A percentile compares a stretch with the other conserved stretches of the same genome.
Evolutionary conservation across 192 early-diverging fungal species (phyloP).

Genomic region (Jimgerdemannia flammicorona): DNA sequence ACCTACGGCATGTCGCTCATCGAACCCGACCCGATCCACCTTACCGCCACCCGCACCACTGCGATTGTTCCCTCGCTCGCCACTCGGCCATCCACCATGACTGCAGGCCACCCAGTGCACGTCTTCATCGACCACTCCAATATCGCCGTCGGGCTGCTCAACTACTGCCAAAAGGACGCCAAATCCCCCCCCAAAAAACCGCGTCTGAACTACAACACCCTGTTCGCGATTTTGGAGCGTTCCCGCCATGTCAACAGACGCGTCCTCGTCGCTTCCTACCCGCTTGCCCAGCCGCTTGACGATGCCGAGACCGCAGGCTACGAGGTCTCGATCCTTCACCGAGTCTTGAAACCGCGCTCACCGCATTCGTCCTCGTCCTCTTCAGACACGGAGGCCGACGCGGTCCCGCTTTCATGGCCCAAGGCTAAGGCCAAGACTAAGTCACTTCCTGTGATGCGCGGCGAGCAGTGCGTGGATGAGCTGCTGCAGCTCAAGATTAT

Average conservation of each 20-base stretch:
- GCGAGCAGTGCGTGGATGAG: slow-evolving; percentile 46
- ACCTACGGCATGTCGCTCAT: neutral
- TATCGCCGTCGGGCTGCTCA: slow-evolving; percentile 36
- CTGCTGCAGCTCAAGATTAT: slow-evolving; percentile 45
- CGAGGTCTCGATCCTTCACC: slow-evolving; percentile 30
- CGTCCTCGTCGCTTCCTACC: slow-evolving; percentile 39
- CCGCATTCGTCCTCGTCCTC: slow-evolving; percentile 11
- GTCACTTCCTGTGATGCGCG: neutral
- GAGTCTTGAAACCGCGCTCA: slow-evolving; percentile 20
- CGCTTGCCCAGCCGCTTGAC: slow-evolving; percentile 35
- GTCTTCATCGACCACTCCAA: slow-evolving; percentile 49
- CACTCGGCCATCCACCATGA: neutral
- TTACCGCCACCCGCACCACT: neutral
- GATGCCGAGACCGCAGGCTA: slow-evolving; percentile 27
- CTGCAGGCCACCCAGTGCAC: neutral
- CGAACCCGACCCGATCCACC: neutral
- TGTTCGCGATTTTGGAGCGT: slow-evolving; percentile 30
- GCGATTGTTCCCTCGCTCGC: neutral
- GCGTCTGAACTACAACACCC: slow-evolving; percentile 25
- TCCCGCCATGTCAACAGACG: slow-evolving; percentile 19
- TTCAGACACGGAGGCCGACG: neutral
- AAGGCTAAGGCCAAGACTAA: neutral
- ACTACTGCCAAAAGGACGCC: slow-evolving; percentile 13
- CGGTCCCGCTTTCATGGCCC: neutral
- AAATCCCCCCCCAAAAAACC: slow-evolving; percentile 8